Evolutionary conservation across 768 basidiomycete species (phyloP).

Genomic region (Candolleomyces eurysporus): DNA sequence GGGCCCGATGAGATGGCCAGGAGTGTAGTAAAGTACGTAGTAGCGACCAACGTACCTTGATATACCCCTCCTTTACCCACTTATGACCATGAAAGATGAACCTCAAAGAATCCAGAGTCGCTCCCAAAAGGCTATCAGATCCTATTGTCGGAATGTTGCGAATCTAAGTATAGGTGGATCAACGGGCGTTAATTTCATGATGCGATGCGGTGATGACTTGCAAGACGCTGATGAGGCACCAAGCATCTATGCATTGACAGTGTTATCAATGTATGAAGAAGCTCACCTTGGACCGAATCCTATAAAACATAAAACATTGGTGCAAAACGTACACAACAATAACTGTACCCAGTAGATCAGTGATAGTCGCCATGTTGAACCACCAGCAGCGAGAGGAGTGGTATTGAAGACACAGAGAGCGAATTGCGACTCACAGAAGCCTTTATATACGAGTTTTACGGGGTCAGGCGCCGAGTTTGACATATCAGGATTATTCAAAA

Average conservation of each 20-base stretch:
- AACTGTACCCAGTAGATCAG: not conserved
- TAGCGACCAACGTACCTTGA: conserved; percentile 7
- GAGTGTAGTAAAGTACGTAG: no score
- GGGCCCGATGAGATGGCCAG: no score
- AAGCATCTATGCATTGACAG: no score
- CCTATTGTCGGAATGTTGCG: conserved; percentile 14
- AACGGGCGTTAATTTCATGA: not conserved
- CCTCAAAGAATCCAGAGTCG: conserved; percentile 11
- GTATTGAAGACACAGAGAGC: no score
- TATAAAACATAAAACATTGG: not conserved
- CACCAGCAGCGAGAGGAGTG: no score
- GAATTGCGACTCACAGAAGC: not conserved
- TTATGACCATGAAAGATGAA: conserved; percentile 10
- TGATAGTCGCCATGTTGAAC: no score
- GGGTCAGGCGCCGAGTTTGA: no score
- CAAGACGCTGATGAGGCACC: not conserved
- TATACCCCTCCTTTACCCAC: conserved; percentile 15
- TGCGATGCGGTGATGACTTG: not conserved
- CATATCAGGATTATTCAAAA: no score
- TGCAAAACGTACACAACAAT: not conserved
- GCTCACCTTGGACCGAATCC: not conserved
- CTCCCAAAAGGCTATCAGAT: conserved; percentile 9
- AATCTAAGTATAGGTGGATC: conserved; percentile 6
- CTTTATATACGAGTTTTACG: not conserved
- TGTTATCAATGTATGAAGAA: no score